These are phyloP conservation scores for Hyaloscypha hepaticicola DNA, from an alignment of 495 filamentous ascomycete genomes.

Conservation along the genomic window DNA sequence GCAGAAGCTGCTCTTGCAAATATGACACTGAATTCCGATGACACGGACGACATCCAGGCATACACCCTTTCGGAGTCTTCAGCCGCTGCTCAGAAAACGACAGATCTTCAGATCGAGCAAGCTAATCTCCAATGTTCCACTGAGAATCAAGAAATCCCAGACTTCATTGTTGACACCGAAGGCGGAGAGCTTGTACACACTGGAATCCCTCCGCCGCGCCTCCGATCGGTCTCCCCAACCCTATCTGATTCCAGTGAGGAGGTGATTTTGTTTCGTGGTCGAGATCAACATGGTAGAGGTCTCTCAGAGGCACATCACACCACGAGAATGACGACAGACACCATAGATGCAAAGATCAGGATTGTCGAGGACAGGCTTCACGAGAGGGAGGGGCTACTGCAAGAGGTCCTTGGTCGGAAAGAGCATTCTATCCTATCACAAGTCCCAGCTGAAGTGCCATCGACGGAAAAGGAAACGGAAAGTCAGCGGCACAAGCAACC, in stretches of 20 bases:
- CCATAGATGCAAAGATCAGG: constrained; percentile 26
- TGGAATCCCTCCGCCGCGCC: constrained; percentile 29
- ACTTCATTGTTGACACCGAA: constrained; percentile 23
- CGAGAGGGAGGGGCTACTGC: constrained; percentile 17
- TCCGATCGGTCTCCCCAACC: constrained; percentile 34
- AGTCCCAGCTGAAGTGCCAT: constrained; percentile 4
- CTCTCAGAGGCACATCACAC: constrained; percentile 4
- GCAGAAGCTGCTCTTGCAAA: constrained; percentile 24
- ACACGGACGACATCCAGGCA: constrained; percentile 9
- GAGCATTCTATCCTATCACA: not conserved
- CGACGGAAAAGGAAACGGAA: not conserved
- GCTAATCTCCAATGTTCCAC: not conserved
- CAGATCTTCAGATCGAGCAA: not conserved
- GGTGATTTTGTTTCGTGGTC: constrained; percentile 63
- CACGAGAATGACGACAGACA: not conserved
- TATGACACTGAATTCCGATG: constrained; percentile 26
- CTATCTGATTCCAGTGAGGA: constrained; percentile 61
- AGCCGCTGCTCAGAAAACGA: not conserved
- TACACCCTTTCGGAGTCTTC: not conserved
- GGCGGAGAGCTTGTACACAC: constrained; percentile 25
- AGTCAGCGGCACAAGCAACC: not conserved
- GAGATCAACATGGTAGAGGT: constrained; percentile 34
- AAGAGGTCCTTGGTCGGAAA: constrained; percentile 5
- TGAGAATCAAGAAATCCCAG: constrained; percentile 7
- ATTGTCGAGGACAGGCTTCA: constrained; percentile 31